These are phyloP conservation scores for Cryphonectria japonica DNA, from an alignment of 2,329 filamentous ascomycete species.

Conservation along the genomic window DNA sequence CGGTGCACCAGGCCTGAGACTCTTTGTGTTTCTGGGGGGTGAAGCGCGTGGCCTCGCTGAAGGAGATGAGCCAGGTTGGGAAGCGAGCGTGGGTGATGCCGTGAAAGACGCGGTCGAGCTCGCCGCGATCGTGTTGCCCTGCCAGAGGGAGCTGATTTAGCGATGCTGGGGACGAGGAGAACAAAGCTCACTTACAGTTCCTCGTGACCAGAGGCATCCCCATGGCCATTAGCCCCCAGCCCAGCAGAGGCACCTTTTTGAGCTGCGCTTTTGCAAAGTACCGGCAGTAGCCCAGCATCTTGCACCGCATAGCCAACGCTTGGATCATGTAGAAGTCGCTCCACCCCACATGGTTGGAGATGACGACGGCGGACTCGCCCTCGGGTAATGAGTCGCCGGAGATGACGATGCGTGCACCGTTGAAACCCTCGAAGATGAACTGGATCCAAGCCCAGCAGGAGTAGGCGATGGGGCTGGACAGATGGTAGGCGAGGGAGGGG, in stretches of 20 bases:
- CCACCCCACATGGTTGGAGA: slow-evolving; percentile 65
- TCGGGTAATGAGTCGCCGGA: slow-evolving; percentile 56
- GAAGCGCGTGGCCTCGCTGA: slow-evolving; percentile 66
- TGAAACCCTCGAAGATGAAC: slow-evolving; percentile 56
- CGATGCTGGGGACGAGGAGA: not conserved
- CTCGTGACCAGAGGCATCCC: slow-evolving; percentile 66
- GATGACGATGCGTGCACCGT: slow-evolving; percentile 56
- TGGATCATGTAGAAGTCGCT: slow-evolving; percentile 69
- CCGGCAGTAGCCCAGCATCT: slow-evolving; percentile 64
- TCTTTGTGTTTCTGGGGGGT: slow-evolving; percentile 56
- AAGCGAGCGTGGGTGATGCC: slow-evolving; percentile 55
- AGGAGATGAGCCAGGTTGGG: slow-evolving; percentile 67
- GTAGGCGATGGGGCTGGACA: slow-evolving; percentile 58
- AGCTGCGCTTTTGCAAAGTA: slow-evolving; percentile 67
- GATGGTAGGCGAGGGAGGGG: slow-evolving; percentile 55
- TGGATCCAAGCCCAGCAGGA: slow-evolving; percentile 63
- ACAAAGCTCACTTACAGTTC: slow-evolving; percentile 45
- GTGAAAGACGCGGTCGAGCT: slow-evolving; percentile 61
- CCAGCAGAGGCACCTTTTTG: slow-evolving; percentile 61
- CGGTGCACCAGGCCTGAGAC: slow-evolving; percentile 56
- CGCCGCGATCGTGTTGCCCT: slow-evolving; percentile 48
- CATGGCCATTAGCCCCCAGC: slow-evolving; percentile 68
- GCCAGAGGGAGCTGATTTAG: not conserved
- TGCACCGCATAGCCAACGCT: slow-evolving; percentile 54
- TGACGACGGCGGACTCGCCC: slow-evolving; percentile 63